Evolutionary conservation across 2,329 filamentous ascomycete genomes (phyloP), one percentile per base, ranked within the genome.

Genomic region (Hypoxylon sp.): DNA sequence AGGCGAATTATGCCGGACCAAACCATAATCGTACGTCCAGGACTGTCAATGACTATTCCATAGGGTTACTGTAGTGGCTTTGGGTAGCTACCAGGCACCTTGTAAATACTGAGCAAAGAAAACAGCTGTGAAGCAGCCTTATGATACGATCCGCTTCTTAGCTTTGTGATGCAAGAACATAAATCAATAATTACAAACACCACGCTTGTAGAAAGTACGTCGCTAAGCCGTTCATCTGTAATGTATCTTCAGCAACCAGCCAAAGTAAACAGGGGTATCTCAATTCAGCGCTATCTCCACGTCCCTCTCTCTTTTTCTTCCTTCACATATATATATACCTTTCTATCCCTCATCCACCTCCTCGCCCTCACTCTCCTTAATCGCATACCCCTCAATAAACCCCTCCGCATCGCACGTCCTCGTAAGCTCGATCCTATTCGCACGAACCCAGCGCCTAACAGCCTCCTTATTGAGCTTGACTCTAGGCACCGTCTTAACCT

Each of bases 381-480:
- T 80, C 11, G 88, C 88, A 78, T 91, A 92, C 58, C 88, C 86
- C 68, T 91, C 88, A 5, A 91, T 80, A 72, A 97, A 97, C 0
- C 92, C 94, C 0, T 90, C 86, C 4, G 90, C 87, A 78, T 93
- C 91, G 57, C 96, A 92, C 0, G 90, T 86, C 74, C 86, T 86
- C 58, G 88, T 86, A 55, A 95, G 77, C 56, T 85, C 86, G 63
- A 94, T 87, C 48, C 83, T 82, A 74, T 94, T 86, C 62, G 80
- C 81, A 52, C 85, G 83, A 10, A 91, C 88, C 89, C 93, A 97
- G 44, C 85, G 85, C 73, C 89, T 84, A 5, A 97, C 82, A 2
- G 82, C 84, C 35, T 83, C 81, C 77, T 86, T 87, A 65, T 87
- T 85, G 63, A 90, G 75, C 26, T 79, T 81, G 31, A 90, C 85